A percentile compares a stretch with the other conserved stretches of the same genome.
These are phyloP conservation scores for Fagopyrum esculentum DNA, from an alignment of 148 eudicot genomes.

Conservation along the genomic window DNA sequence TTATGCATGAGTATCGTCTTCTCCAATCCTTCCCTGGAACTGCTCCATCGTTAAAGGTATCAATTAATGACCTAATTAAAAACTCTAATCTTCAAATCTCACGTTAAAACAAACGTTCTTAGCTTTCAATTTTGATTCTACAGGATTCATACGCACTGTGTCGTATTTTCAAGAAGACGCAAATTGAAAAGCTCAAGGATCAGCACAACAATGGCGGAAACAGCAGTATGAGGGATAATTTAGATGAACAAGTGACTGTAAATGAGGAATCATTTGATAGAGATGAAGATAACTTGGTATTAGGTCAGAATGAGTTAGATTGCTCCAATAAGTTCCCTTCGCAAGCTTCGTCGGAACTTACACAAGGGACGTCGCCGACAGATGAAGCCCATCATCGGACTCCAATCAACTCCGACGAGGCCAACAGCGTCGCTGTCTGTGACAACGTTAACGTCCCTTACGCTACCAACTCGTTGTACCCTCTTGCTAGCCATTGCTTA, in stretches of 20 bases:
- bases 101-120: not conserved
- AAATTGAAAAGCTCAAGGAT: not conserved
- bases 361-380: not conserved
- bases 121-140: no score
- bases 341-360: conserved; percentile 10
- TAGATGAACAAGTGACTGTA: not conserved
- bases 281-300: not conserved
- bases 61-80: not conserved
- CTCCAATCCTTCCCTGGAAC: conserved; percentile 25
- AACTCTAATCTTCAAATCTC: not conserved
- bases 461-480: not conserved
- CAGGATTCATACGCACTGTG: conserved; percentile 12
- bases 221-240: not conserved
- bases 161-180: conserved; percentile 6
- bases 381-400: conserved; percentile 2
- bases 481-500: conserved; percentile 4
- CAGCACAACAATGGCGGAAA: not conserved
- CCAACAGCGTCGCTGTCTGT: not conserved
- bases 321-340: conserved; percentile 8
- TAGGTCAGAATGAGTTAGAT: not conserved
- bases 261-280: not conserved
- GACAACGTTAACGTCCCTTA: not conserved
- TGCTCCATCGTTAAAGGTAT: conserved; percentile 35
- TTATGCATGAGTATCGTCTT: conserved; percentile 44
- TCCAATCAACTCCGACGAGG: conserved; percentile 5